phyloP scores from a whole-genome alignment of 805 yeast genomes.

The Dipodascus albidus region DNA sequence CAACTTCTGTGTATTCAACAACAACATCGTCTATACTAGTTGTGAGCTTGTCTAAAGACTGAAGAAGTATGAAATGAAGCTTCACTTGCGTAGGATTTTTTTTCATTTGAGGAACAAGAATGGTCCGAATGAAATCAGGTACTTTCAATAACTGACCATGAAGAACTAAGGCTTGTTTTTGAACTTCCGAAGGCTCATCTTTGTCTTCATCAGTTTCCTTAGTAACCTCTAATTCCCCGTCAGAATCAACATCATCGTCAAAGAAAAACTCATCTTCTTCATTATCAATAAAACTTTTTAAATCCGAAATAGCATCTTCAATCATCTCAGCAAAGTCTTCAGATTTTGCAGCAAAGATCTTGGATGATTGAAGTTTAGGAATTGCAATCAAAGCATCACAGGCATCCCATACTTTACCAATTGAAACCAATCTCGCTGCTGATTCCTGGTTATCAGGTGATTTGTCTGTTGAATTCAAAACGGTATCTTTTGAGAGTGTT shows the following conservation, averaged over 20 bases:
- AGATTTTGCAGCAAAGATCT: constrained; percentile 39
- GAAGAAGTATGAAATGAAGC: constrained; percentile 24
- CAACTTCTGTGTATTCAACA: constrained; percentile 35
- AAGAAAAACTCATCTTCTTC: constrained; percentile 34
- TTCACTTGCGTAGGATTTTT: constrained; percentile 36
- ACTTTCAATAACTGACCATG: constrained; percentile 42
- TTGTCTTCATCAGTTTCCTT: neutral
- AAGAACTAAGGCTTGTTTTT: constrained; percentile 39
- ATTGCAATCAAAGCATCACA: constrained; percentile 40
- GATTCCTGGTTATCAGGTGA: neutral
- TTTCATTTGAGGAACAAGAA: constrained; percentile 4
- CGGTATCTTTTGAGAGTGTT: constrained; percentile 11
- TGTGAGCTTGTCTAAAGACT: constrained; percentile 32
- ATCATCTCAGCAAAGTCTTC: constrained; percentile 35
- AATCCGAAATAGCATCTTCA: constrained; percentile 55
- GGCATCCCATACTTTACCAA: constrained; percentile 63
- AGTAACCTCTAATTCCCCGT: constrained; percentile 18
- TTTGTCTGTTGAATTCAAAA: constrained; percentile 15
- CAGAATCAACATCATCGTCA: constrained; percentile 22
- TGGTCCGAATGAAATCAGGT: constrained; percentile 10
- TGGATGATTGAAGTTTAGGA: constrained; percentile 35
- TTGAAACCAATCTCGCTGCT: constrained; percentile 39
- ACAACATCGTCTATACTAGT: constrained; percentile 46
- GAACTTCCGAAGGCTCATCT: constrained; percentile 6
- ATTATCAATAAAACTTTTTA: constrained; percentile 56